These are phyloP conservation scores for Botrytis aclada DNA, from an alignment of 2,329 filamentous ascomycete genomes.

Conservation along the genomic window DNA sequence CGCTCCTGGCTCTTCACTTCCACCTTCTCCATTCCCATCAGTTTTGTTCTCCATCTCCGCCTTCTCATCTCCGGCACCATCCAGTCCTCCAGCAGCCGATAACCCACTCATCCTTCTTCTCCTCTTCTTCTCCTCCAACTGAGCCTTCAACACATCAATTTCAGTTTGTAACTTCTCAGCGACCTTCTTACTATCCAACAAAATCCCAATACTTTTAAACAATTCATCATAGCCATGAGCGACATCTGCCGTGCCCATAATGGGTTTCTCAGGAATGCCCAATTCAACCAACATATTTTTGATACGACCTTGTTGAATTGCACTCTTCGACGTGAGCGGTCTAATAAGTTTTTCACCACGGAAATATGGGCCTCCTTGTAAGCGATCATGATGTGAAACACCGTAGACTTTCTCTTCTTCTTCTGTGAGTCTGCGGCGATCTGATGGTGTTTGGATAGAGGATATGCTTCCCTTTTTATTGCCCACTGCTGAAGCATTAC, in stretches of 20 bases:
- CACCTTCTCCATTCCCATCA: constrained; percentile 47
- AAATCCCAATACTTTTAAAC: constrained; percentile 61
- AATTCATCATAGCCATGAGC: constrained; percentile 69
- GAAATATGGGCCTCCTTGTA: constrained; percentile 84
- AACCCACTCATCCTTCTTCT: constrained; percentile 44
- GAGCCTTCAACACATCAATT: constrained; percentile 57
- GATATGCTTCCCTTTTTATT: constrained; percentile 36
- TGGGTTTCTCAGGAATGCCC: constrained; percentile 60
- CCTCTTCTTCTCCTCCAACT: constrained; percentile 46
- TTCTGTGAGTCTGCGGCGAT: constrained; percentile 68
- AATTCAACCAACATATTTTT: constrained; percentile 68
- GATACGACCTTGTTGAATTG: constrained; percentile 73
- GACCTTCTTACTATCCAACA: constrained; percentile 72
- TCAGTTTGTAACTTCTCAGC: constrained; percentile 74
- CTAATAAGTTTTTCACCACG: constrained; percentile 80
- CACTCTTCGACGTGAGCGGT: constrained; percentile 72
- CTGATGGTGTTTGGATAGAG: constrained; percentile 39
- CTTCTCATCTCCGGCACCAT: constrained; percentile 43
- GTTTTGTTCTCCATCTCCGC: constrained; percentile 41
- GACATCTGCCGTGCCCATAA: constrained; percentile 73
- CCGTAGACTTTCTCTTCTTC: constrained; percentile 79
- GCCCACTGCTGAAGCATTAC: constrained; percentile 21
- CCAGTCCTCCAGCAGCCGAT: constrained; percentile 15
- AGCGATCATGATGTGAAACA: constrained; percentile 78
- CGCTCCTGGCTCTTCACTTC: not conserved